phyloP scores from a whole-genome alignment of 331 rosid genomes.

The Malus hybrid region DNA sequence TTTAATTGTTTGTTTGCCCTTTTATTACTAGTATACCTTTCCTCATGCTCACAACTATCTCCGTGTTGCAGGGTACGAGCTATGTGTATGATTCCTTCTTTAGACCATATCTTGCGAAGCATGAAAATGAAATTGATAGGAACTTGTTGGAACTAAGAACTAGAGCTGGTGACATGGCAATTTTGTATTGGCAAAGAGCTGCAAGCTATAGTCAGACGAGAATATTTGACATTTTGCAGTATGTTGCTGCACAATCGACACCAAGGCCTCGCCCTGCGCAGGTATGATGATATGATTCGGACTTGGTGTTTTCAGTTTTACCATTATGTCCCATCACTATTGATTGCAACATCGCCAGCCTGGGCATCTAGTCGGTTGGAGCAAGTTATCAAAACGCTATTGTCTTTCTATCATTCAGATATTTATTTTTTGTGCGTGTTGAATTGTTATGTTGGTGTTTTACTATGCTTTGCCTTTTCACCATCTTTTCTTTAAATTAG shows the following conservation, averaged over 20 bases:
- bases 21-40: not conserved
- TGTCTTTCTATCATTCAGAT: not conserved
- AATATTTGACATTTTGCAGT: slow-evolving; percentile 74
- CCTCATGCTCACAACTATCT: not conserved
- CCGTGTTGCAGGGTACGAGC: slow-evolving; percentile 64
- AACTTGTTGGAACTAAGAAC: slow-evolving; percentile 83
- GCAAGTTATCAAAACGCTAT: not conserved
- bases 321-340: not conserved
- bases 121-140: slow-evolving; percentile 93
- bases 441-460: not conserved
- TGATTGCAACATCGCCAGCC: not conserved
- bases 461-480: not conserved
- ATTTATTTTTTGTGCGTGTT: not conserved
- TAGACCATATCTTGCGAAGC: slow-evolving; percentile 87
- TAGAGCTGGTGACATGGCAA: slow-evolving; percentile 74
- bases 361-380: not conserved
- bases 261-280: slow-evolving; percentile 64
- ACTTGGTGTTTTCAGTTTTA: not conserved
- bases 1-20: not conserved
- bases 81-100: slow-evolving; percentile 97
- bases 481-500: not conserved
- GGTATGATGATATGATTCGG: slow-evolving; percentile 38
- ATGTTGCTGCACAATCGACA: slow-evolving; percentile 88
- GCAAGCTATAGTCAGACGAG: slow-evolving; percentile 89
- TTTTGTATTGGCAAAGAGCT: slow-evolving; percentile 91